Evolutionary conservation across 352 stramenopile genomes (phyloP), one percentile per base, ranked within the genome.

Genomic region (Pythium biforme): DNA sequence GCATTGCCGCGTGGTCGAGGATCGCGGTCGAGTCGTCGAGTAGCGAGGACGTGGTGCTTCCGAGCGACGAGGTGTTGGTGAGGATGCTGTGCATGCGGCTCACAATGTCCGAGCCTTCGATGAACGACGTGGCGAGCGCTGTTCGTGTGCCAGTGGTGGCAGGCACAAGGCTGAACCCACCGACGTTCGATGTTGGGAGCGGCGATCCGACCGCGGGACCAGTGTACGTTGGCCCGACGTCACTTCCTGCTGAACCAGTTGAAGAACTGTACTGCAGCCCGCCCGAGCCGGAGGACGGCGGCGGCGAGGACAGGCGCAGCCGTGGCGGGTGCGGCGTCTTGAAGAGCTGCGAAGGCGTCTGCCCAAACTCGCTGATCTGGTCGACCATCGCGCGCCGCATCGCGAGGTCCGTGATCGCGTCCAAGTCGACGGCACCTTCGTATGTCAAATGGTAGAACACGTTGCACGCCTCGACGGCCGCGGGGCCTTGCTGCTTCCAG

Each of bases 401-500:
- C 10, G 71, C 76, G 0, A 72, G 47, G 27, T 96, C 86, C 0
- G 55, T 56, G 40, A 96, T 78, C 12, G 64, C 56, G 59, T 99
- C 96, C 51, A 99, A 69, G 65, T 99, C 96, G 10, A 99, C 93
- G 49, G 97, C 94, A 29, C 96, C 96, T 73, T 98, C 95, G 68
- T 99, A 99, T 17, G 95, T 99, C 25, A 99, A 74, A 49, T 99
- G 97, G 63, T 99, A 98, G 66, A 98, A 99, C 10, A 99, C 88
- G 73, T 99, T 99, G 63, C 97, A 86, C 1, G 91, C 90, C 46
- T 97, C 86, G 19, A 98, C 88, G 0, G 96, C 96, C 29, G 92
- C 86, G 12, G 77, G 53, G 3, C 97, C 97, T 68, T 98, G 93
- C 72, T 99, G 96, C 69, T 97, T 99, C 64, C 75, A 94, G 6